phyloP scores from a whole-genome alignment of 2,329 filamentous ascomycete species.

The Calonectria pseudoturangicola region DNA sequence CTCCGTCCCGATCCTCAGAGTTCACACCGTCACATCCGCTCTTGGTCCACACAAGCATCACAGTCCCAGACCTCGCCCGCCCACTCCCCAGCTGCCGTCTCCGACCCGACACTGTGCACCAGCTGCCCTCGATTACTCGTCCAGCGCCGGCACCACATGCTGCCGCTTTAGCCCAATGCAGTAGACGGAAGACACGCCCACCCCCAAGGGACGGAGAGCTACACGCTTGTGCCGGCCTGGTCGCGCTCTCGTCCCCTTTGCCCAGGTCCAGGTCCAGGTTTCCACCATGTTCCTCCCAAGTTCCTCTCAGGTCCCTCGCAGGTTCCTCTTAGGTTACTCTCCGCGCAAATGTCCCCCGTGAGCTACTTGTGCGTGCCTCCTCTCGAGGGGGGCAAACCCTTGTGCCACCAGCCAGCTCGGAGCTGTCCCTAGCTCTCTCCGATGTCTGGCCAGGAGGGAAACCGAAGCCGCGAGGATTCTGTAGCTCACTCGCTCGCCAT shows the following conservation, averaged over 20 bases:
- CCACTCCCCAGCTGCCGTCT: background rate
- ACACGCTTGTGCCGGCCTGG: constrained; percentile 31
- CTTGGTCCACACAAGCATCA: constrained; percentile 42
- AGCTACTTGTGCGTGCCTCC: constrained; percentile 50
- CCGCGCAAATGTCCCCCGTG: constrained; percentile 47
- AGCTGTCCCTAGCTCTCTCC: constrained; percentile 43
- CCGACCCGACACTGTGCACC: constrained; percentile 44
- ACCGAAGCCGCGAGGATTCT: constrained; percentile 23
- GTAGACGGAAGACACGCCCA: constrained; percentile 33
- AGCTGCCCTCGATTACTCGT: constrained; percentile 32
- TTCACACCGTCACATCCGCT: constrained; percentile 55
- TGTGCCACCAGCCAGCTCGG: constrained; percentile 52
- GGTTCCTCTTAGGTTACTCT: constrained; percentile 48
- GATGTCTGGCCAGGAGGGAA: constrained; percentile 35
- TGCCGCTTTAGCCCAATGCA: constrained; percentile 52
- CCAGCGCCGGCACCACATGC: constrained; percentile 46
- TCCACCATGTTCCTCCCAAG: constrained; percentile 30
- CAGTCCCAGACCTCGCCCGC: constrained; percentile 46
- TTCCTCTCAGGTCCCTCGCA: constrained; percentile 48
- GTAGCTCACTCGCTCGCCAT: constrained; percentile 39
- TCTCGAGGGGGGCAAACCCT: constrained; percentile 36
- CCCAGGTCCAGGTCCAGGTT: constrained; percentile 31
- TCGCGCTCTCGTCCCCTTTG: constrained; percentile 34
- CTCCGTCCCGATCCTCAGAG: constrained; percentile 55
- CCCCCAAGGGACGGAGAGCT: constrained; percentile 39